Conservation (phyloP, 148 eudicot genomes). For the Gaultheria prostrata region DNA sequence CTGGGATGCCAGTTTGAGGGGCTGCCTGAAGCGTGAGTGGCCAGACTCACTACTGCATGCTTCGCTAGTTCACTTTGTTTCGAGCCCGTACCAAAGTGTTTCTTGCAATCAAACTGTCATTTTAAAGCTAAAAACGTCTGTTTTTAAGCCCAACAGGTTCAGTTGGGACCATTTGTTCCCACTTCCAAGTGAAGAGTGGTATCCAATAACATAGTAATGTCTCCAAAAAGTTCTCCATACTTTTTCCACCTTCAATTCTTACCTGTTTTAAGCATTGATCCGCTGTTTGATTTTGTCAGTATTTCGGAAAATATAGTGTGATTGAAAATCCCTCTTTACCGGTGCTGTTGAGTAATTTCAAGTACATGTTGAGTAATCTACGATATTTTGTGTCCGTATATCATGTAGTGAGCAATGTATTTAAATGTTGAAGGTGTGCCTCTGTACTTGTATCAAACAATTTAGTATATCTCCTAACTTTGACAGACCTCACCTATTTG, state of each 20-base stretch:
- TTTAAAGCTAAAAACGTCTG: neutral
- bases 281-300: neutral
- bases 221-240: neutral
- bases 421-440: no score
- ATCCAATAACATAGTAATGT: no score
- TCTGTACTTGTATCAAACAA: no score
- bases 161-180: neutral
- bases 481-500: no score
- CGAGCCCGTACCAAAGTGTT: neutral
- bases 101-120: neutral
- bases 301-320: neutral
- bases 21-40: neutral
- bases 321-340: neutral
- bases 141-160: neutral
- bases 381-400: neutral
- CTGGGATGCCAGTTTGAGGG: neutral
- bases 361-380: neutral
- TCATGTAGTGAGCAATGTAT: no score
- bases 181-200: no score
- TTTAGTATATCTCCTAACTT: no score
- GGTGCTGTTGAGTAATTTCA: neutral
- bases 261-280: neutral
- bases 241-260: no score
- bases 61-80: neutral
- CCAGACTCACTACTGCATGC: neutral